phyloP scores from a whole-genome alignment of 2,329 filamentous ascomycete genomes.

The Neonectria faginata region DNA sequence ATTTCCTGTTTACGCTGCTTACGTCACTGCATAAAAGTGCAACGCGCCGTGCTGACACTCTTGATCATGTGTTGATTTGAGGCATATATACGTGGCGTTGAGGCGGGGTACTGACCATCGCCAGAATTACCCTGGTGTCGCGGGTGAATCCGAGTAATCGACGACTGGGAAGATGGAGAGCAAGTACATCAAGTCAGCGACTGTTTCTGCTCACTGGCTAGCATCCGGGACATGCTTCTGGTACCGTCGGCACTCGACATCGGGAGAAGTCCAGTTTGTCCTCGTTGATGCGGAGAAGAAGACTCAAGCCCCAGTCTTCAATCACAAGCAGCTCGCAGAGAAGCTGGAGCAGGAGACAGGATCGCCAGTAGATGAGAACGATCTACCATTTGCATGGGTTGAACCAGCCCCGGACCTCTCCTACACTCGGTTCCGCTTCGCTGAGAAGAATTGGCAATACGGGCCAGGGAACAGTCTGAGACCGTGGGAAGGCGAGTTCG shows the following conservation, averaged over 20 bases:
- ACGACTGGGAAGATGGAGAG: constrained; percentile 8
- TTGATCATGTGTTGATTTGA: background rate
- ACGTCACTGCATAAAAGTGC: background rate
- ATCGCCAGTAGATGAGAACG: constrained; percentile 15
- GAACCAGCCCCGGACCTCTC: constrained; percentile 28
- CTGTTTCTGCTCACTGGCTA: constrained; percentile 42
- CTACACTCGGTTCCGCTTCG: constrained; percentile 36
- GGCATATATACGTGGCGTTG: background rate
- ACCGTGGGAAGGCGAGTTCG: constrained; percentile 36
- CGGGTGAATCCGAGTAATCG: background rate
- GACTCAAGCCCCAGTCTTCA: constrained; percentile 34
- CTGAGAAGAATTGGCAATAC: constrained; percentile 37
- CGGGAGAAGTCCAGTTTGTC: constrained; percentile 39
- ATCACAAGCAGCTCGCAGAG: constrained; percentile 39
- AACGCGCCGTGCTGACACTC: background rate
- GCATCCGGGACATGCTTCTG: constrained; percentile 39
- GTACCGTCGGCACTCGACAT: constrained; percentile 36
- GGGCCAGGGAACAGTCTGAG: constrained; percentile 27
- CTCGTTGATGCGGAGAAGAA: constrained; percentile 35
- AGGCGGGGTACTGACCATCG: background rate
- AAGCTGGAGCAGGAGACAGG: constrained; percentile 29
- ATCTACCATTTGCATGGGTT: constrained; percentile 43
- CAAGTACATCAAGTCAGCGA: constrained; percentile 24
- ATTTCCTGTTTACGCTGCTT: background rate
- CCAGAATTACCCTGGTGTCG: background rate